Base-by-base conservation (phyloP, 176 grass and related monocot species). In the Oryza meridionalis region DNA sequence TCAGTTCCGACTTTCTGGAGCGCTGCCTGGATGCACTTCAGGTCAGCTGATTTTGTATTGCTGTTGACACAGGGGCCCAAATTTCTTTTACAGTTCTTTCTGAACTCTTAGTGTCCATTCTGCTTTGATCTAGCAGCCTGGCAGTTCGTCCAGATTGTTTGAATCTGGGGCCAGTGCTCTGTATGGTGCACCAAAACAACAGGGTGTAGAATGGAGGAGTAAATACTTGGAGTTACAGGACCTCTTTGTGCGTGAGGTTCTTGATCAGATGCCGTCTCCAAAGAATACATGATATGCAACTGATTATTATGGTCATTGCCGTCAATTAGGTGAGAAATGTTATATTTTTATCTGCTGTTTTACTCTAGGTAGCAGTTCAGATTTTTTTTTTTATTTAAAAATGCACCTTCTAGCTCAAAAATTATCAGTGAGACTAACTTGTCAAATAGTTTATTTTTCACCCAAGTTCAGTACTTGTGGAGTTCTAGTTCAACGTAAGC, bases 221-320 rank as follows among this genome's bases (percentile, higher is more conserved):
- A 90, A 73, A 84, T 90, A 87, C 64, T 50, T 84, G 31, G 84
- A 90, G 53, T 87, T 90, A 55, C 89, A 90, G 64, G 84, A 90
- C 82, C 76, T 90, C 47, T 90, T 90, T 76, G 80, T 80, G 51
- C 80, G 69, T 4, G 88, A 75, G 70, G 70, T 87, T 75, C 70
- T 87, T 27, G 32, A 62, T 62, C 58, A 62, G 58, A 24, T 62
- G 58, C 42, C 82, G 17, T 84, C 76, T 40, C 79, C 49, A 19
- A 69, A 65, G 62, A 53, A 32, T 17, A 65, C 31, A 63, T 79
- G 69, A 86, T 69, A 33, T 62, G 31, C 49, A 15, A 51, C 13
- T 77, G 73, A 59, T 79, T 71, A 44, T 55, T 46, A 51, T 22
- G 69, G 33, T 33, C 21, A 72, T 82, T 69, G 46, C 63, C 67